Base-by-base conservation (phyloP, 2,329 filamentous ascomycete species). In the Monosporascus sp. region DNA sequence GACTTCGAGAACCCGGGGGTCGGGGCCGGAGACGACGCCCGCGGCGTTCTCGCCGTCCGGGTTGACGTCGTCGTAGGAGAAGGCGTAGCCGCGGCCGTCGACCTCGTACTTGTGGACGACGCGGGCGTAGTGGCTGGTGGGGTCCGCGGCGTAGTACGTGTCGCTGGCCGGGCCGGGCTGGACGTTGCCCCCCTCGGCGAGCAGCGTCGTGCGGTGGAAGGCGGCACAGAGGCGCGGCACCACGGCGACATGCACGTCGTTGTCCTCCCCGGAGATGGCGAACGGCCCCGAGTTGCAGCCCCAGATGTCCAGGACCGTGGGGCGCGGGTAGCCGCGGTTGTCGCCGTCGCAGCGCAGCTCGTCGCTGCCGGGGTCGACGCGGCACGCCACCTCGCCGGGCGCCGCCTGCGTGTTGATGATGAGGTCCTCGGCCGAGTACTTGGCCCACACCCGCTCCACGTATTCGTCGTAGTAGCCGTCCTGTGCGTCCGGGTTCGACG, bases 51-150 rank as follows among this genome's bases (percentile, higher is more conserved):
- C 70, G 28, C 77, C 80, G 55, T 75, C 72, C 0, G 82, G 78
- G 51, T 81, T 80, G 18, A 88, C 85, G 63, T 88, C 85, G 61
- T 88, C 85, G 59, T 87, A 88, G 0, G 85, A 76, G 63, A 87
- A 88, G 0, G 82, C 79, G 63, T 88, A 88, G 0, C 85, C 85
- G 45, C 74, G 71, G 1, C 78, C 77, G 64, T 87, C 82, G 5
- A 77, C 63, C 68, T 86, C 82, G 49, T 80, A 74, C 38, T 75
- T 68, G 66, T 88, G 85, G 2, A 88, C 75, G 40, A 87, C 72
- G 8, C 81, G 73, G 31, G 79, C 72, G 63, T 86, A 88, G 63
- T 86, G 83, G 60, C 70, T 75, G 11, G 75, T 77, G 0, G 76
- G 72, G 46, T 68, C 58, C n/a, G 28, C 54, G 2, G 63, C 66